Conservation (phyloP, 1,139 yeast genomes). For the Zygoascus meyerae region DNA sequence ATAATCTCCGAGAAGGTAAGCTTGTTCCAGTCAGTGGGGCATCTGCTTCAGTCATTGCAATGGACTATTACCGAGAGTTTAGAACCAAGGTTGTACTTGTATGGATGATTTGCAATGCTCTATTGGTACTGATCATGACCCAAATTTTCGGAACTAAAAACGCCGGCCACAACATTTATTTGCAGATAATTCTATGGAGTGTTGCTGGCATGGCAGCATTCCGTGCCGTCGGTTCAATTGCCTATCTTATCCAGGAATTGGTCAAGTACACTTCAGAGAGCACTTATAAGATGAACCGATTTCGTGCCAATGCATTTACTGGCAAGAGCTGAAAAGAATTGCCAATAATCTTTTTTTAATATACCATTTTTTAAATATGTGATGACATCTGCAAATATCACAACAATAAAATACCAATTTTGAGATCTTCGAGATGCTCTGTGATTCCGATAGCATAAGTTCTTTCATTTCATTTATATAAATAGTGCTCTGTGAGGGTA, state of each 20-base stretch:
- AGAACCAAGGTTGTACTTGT: conserved; percentile 88
- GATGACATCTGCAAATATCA: conserved; percentile 2
- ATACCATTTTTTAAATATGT: too few species aligned
- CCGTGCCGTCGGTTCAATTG: conserved; percentile 72
- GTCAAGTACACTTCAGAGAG: conserved; percentile 31
- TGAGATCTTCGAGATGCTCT: too few species aligned
- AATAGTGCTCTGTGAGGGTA: background rate
- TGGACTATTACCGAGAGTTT: conserved; percentile 90
- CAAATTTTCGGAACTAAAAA: conserved; percentile 68
- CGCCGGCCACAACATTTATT: conserved; percentile 63
- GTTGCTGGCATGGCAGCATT: conserved; percentile 77
- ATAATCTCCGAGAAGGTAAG: conserved; percentile 69
- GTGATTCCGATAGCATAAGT: background rate
- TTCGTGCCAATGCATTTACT: conserved; percentile 20
- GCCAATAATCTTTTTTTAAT: too few species aligned
- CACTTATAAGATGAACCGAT: conserved; percentile 22
- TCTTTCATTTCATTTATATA: background rate
- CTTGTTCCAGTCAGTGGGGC: conserved; percentile 45
- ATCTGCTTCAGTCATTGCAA: conserved; percentile 52
- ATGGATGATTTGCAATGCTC: conserved; percentile 79
- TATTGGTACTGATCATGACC: conserved; percentile 78
- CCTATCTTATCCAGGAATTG: conserved; percentile 49
- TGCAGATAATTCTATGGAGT: conserved; percentile 82
- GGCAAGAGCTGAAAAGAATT: conserved; percentile 15
- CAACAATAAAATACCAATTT: background rate